These are phyloP conservation scores for Selaginella tamariscina DNA, from an alignment of 75 land plant genomes.

Conservation along the genomic window DNA sequence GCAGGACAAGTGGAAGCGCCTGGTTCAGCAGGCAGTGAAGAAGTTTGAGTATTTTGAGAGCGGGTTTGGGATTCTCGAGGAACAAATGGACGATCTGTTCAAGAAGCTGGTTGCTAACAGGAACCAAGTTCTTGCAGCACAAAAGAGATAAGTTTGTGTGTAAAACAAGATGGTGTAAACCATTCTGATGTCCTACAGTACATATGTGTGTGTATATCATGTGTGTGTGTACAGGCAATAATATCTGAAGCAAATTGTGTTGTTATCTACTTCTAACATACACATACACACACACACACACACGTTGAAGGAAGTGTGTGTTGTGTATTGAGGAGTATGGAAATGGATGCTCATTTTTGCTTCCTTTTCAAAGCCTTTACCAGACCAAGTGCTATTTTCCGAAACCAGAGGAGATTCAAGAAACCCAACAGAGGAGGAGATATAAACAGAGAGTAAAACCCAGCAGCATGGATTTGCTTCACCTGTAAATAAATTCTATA, in stretches of 20 bases:
- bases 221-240: too few relatives aligned
- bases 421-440: conserved; percentile 40
- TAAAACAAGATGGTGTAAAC: too few relatives aligned
- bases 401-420: conserved; percentile 79
- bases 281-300: too few relatives aligned
- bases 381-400: conserved; percentile 28
- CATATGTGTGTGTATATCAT: too few relatives aligned
- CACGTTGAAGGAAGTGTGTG: too few relatives aligned
- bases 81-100: not conserved
- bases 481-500: conserved; percentile 30
- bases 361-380: not conserved
- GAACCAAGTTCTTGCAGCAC: not conserved
- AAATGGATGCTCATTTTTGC: not conserved
- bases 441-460: conserved; percentile 34
- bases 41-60: not conserved
- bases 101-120: not conserved
- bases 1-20: not conserved
- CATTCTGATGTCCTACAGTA: too few relatives aligned
- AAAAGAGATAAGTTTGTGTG: not conserved
- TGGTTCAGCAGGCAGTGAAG: not conserved
- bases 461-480: conserved; percentile 38
- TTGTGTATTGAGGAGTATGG: too few relatives aligned
- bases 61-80: not conserved
- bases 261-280: too few relatives aligned
- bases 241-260: too few relatives aligned